Percentiles rank a stretch among this genome's conserved stretches.
Conservation (phyloP, 2,329 filamentous ascomycete genomes). For the Talaromyces sp. region DNA sequence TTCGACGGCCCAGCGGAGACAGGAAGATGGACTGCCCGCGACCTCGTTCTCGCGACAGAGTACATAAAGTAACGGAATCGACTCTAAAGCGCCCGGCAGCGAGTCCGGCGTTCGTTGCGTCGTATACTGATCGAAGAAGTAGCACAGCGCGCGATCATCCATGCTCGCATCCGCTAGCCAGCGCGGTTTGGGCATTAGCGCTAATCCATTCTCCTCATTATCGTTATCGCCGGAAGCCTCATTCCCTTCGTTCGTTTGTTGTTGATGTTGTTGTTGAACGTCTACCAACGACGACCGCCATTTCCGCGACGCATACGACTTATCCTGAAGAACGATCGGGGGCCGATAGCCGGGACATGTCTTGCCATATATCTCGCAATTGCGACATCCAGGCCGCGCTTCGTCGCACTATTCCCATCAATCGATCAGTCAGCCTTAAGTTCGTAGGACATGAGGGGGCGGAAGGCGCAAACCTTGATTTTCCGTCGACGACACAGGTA, state of each 20-base stretch:
- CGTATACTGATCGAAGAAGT: conserved; percentile 42
- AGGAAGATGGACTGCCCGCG: conserved; percentile 23
- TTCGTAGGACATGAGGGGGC: conserved; percentile 11
- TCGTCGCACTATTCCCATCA: conserved; percentile 31
- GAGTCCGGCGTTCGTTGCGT: conserved; percentile 25
- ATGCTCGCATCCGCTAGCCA: conserved; percentile 30
- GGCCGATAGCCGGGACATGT: conserved; percentile 38
- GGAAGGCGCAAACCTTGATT: conserved; percentile 33
- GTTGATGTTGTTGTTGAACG: conserved; percentile 22
- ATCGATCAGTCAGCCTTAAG: conserved; percentile 2
- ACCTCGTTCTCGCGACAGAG: conserved; percentile 23
- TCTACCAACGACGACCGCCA: conserved; percentile 11
- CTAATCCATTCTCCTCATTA: neutral
- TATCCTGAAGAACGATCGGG: conserved; percentile 35
- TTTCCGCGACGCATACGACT: conserved; percentile 30
- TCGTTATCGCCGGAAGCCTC: neutral
- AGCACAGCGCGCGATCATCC: conserved; percentile 38
- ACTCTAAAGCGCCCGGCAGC: conserved; percentile 34
- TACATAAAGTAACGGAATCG: conserved; percentile 35
- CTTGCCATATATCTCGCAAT: conserved; percentile 34
- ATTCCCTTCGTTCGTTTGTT: neutral
- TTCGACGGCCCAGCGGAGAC: conserved; percentile 34
- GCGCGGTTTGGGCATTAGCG: conserved; percentile 18
- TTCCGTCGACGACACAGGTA: conserved; percentile 39
- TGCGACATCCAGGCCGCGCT: conserved; percentile 34